Evolutionary conservation across 31 red algal species (phyloP), one percentile per base, ranked within the genome.

Genomic region (Porphyra umbilicalis): DNA sequence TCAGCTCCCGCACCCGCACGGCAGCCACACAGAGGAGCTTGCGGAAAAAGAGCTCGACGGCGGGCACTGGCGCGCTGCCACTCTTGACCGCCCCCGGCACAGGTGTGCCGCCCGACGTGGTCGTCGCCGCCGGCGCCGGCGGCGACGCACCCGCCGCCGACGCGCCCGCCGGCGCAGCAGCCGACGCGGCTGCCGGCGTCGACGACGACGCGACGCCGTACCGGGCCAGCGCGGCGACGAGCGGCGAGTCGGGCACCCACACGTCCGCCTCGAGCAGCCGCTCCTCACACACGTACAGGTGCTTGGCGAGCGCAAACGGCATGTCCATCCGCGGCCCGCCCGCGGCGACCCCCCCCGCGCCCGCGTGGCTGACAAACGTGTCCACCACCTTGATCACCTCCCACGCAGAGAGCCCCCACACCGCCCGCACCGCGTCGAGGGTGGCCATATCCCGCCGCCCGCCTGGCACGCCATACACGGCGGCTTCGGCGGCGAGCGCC

Each of bases 361-460:
- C 80, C 6, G 90, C 79, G 57, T 71, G 57, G 6, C 57, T 29
- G 25, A 75, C 76, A 75, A 90, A 90, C 30, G 88, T 31, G 32
- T 90, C 82, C 35, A 90, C 29, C 33, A 83, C 85, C 35, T 92
- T 92, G 32, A 79, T 87, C 25, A 92, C 39, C 34, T 92, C 90
- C 75, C 84, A 87, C 6, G 90, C 79, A 15, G 80, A 76, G 1
- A 92, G 78, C 32, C 82, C 80, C 40, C 84, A 92, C 11, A 46
- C 68, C 1, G 75, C 34, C 31, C 79, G 79, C 11, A 81, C 77
- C 0, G 76, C 40, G 16, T 31, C 81, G 68, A 92, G 85, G 32
- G 86, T 78, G 16, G 79, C 25, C 35, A 87, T 74, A 35, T 92
- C 90, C 33, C 80, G 71, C 25, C 85, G 67, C 3, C 90, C 90